Percentiles rank a stretch among this genome's conserved stretches.
phyloP scores from a whole-genome alignment of 805 yeast genomes.

The Clavispora asparagi region DNA sequence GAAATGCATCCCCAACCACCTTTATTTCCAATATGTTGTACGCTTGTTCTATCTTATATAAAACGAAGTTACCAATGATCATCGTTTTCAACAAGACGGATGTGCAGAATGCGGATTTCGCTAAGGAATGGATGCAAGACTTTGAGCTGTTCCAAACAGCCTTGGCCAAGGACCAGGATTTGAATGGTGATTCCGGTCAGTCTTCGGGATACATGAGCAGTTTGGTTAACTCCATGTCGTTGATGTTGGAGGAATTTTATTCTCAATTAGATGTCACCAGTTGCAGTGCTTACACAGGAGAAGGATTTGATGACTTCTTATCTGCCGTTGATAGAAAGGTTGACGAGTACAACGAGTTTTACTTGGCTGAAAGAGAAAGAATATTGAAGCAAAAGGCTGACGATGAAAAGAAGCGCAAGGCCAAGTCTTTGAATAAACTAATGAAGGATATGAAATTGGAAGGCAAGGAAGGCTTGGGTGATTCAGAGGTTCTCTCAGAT shows the following conservation, averaged over 20 bases:
- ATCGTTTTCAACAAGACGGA: slow-evolving; percentile 95
- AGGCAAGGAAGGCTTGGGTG: slow-evolving; percentile 9
- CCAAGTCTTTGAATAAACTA: slow-evolving; percentile 61
- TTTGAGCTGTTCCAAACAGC: slow-evolving; percentile 88
- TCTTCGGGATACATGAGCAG: slow-evolving; percentile 92
- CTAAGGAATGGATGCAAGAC: slow-evolving; percentile 96
- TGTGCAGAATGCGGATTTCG: slow-evolving; percentile 77
- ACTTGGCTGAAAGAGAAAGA: slow-evolving; percentile 81
- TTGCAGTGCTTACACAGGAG: slow-evolving; percentile 92
- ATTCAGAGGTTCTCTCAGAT: slow-evolving; percentile 49
- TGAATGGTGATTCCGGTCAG: slow-evolving; percentile 53
- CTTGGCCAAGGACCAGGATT: slow-evolving; percentile 59
- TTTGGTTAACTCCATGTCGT: slow-evolving; percentile 87
- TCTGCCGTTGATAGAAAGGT: slow-evolving; percentile 81
- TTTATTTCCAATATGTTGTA: slow-evolving; percentile 97
- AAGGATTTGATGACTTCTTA: slow-evolving; percentile 87
- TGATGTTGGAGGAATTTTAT: slow-evolving; percentile 94
- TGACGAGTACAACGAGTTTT: slow-evolving; percentile 79
- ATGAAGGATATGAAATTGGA: slow-evolving; percentile 83
- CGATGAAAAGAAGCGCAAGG: slow-evolving; percentile 66
- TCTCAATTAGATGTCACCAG: slow-evolving; percentile 87
- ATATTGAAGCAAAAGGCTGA: slow-evolving; percentile 71
- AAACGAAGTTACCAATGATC: slow-evolving; percentile 94
- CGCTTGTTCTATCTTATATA: slow-evolving; percentile 94
- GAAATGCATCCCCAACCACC: slow-evolving; percentile 91